phyloP scores from a whole-genome alignment of 441 rosid species.

The Raphanus hybrid region DNA sequence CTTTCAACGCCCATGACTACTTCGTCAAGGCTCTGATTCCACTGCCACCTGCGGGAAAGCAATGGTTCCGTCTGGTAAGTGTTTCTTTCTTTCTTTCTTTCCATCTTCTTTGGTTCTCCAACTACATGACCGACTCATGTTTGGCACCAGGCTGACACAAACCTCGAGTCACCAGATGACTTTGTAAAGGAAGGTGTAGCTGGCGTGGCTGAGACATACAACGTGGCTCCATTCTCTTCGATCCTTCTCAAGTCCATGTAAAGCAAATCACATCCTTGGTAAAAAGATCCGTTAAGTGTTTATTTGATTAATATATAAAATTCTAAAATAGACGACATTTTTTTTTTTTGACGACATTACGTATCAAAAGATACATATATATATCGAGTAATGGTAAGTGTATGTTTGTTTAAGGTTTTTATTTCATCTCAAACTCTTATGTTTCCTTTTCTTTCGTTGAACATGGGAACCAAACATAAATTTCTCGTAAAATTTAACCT shows the following conservation, averaged over 20 bases:
- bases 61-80: constrained; percentile 89
- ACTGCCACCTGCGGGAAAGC: constrained; percentile 56
- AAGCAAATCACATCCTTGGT: constrained; percentile 25
- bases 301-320: constrained; percentile 17
- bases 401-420: constrained; percentile 54
- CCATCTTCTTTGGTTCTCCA: constrained; percentile 11
- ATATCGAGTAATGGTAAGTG: neutral
- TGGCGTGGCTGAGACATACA: constrained; percentile 58
- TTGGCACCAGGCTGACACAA: constrained; percentile 80
- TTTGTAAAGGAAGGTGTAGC: constrained; percentile 66
- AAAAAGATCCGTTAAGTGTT: constrained; percentile 6
- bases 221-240: constrained; percentile 74
- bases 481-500: neutral
- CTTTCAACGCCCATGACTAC: constrained; percentile 81
- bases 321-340: constrained; percentile 11
- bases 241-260: constrained; percentile 75
- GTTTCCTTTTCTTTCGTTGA: neutral
- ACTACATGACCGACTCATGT: constrained; percentile 5
- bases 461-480: neutral
- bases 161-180: constrained; percentile 70
- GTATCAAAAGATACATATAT: neutral
- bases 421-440: neutral
- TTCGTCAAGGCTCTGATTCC: constrained; percentile 70
- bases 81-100: neutral
- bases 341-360: neutral